Base-by-base conservation (phyloP, 805 yeast species). In the Blastobotrys peoriensis region DNA sequence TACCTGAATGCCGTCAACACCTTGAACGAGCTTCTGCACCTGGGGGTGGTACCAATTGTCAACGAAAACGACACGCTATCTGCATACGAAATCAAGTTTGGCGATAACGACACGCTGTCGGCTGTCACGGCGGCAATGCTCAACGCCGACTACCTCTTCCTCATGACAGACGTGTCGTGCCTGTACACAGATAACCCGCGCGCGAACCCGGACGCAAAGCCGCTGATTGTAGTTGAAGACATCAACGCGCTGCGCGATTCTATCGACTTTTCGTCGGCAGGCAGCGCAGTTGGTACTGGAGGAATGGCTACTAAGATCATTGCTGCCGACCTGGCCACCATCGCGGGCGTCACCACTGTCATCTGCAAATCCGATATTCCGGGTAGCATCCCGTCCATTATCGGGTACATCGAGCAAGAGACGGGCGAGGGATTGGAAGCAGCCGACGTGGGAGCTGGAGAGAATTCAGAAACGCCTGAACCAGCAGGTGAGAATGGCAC, bases 261-360 rank as follows among this genome's bases (percentile, higher is more conserved):
- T 25, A 80, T 89, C 25, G 81, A 83, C 51, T 87, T 94, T 0
- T 78, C 84, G 28, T 67, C 81, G 18, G 78, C 85, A 0, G 97
- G 96, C 1, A 78, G 91, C 36, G 75, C 79, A 49, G 95, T 93
- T 3, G 98, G 98, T n/a, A 93, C 98, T 0, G 99, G 99, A 20
- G 99, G 99, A n/a, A 93, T 93, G 99, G 83, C 89, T 36, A 93
- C 99, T 4, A 93, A 93, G 62, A 70, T 93, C 33, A 85, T 89
- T 57, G 99, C 99, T 1, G 98, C 98, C 0, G 96, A 89, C 58
- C 71, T 93, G 53, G 98, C 97, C 1, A 87, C 95, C 0, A 83
- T 88, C 56, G 95, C 87, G 0, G 99, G 98, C n/a, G 91, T 86
- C 20, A 82, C 93, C 42, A 89, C 96, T 37, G 81, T 89, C 46